Conservation (phyloP, 2,329 filamentous ascomycete species). For the Botrytis cinerea region DNA sequence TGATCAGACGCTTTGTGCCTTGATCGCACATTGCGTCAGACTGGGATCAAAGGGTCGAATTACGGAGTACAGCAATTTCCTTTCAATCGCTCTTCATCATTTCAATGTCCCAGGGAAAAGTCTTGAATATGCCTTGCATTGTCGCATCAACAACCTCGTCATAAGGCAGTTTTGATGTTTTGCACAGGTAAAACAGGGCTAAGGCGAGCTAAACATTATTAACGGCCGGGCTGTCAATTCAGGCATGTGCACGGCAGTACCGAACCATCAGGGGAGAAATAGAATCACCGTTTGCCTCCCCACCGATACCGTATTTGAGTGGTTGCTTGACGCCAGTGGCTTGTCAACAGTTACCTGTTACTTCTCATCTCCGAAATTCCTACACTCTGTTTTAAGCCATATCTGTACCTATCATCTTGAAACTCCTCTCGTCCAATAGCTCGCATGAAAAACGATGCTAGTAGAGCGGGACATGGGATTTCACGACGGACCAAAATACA, state of each 20-base stretch:
- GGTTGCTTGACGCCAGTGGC: constrained; percentile 35
- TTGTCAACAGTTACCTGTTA: constrained; percentile 23
- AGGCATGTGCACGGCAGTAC: constrained; percentile 21
- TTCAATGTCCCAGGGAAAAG: background rate
- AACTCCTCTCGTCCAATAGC: constrained; percentile 16
- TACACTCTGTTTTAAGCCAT: constrained; percentile 24
- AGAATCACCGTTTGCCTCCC: constrained; percentile 25
- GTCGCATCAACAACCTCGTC: constrained; percentile 4
- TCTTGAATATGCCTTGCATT: background rate
- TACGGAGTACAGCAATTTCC: constrained; percentile 5
- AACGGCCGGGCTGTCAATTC: background rate
- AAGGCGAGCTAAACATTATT: constrained; percentile 17
- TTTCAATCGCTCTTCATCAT: constrained; percentile 1
- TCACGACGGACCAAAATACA: background rate
- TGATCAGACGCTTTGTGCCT: constrained; percentile 23
- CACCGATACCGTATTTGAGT: constrained; percentile 24
- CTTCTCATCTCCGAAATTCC: constrained; percentile 37
- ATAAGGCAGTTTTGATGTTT: background rate
- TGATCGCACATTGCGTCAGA: constrained; percentile 24
- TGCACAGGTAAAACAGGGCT: constrained; percentile 10
- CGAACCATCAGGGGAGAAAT: constrained; percentile 13
- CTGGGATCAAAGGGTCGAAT: background rate
- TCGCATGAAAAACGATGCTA: background rate
- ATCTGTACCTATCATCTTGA: constrained; percentile 11
- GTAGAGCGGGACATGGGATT: background rate